Evolutionary conservation across 257 asterid species (phyloP).

Genomic region (Scutellaria minor): DNA sequence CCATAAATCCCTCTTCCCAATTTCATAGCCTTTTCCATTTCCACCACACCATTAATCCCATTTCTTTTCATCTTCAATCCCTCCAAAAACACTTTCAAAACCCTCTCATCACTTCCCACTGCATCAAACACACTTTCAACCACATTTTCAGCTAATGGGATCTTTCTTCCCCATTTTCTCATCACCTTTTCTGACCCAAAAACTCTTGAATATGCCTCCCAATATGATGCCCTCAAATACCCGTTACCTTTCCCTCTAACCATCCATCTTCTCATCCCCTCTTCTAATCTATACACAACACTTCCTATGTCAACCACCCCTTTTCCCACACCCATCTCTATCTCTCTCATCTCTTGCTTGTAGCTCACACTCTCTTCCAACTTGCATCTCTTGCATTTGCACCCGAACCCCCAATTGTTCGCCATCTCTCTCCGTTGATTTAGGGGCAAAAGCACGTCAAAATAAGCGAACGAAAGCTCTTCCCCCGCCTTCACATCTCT

Average conservation of each 20-base stretch:
- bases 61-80: slow-evolving; percentile 51
- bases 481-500: slow-evolving; percentile 81
- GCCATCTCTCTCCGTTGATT: slow-evolving; percentile 56
- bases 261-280: slow-evolving; percentile 69
- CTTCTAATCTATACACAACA: slow-evolving; percentile 73
- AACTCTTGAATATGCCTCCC: slow-evolving; percentile 68
- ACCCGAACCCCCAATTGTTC: slow-evolving; percentile 68
- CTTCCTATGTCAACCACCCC: slow-evolving; percentile 67
- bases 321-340: slow-evolving; percentile 53
- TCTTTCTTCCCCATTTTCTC: slow-evolving; percentile 78
- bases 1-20: slow-evolving; percentile 89
- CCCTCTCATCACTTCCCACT: slow-evolving; percentile 77
- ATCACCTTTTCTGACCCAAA: slow-evolving; percentile 61
- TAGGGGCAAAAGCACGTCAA: slow-evolving; percentile 59
- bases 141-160: slow-evolving; percentile 54
- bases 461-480: slow-evolving; percentile 74
- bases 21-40: slow-evolving; percentile 72
- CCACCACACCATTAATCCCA: slow-evolving; percentile 60
- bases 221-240: slow-evolving; percentile 74
- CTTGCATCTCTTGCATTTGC: slow-evolving; percentile 70
- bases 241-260: slow-evolving; percentile 82
- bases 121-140: slow-evolving; percentile 74
- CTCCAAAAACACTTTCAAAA: slow-evolving; percentile 53
- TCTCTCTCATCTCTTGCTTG: slow-evolving; percentile 65
- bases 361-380: slow-evolving; percentile 49